Conservation (phyloP, 805 yeast species). For the Saturnispora sekii region DNA sequence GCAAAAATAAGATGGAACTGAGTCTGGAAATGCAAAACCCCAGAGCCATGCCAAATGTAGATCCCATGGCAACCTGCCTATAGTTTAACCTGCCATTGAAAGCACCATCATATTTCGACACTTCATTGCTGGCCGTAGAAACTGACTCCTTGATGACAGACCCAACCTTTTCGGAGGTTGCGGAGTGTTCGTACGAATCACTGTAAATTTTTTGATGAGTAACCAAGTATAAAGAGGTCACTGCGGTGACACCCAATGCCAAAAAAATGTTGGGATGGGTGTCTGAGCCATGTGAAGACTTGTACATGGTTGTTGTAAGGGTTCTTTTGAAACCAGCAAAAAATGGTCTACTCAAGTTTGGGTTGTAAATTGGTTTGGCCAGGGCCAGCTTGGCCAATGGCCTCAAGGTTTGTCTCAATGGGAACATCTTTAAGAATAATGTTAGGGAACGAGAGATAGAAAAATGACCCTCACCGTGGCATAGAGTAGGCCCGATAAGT, state of each 20-base stretch:
- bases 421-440: no score
- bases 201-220: conserved; percentile 15
- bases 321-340: no score
- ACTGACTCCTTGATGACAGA: conserved; percentile 4
- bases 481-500: no score
- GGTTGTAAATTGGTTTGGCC: no score
- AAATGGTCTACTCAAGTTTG: neutral
- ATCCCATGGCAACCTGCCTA: conserved; percentile 53
- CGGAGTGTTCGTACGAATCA: conserved; percentile 11
- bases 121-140: conserved; percentile 1
- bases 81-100: conserved; percentile 45
- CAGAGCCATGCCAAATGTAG: conserved; percentile 46
- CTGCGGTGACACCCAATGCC: conserved; percentile 17
- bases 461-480: no score
- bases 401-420: no score
- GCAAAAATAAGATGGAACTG: conserved; percentile 41
- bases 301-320: neutral
- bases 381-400: no score
- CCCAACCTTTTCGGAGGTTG: conserved; percentile 4
- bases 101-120: conserved; percentile 25
- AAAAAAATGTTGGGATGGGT: conserved; percentile 11
- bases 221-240: conserved; percentile 13
- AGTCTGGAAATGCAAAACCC: conserved; percentile 58
- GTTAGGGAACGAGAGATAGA: no score
- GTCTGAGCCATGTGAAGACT: no score